phyloP scores from a whole-genome alignment of 1,139 yeast species.

The Sugiyamaella pinicola region DNA sequence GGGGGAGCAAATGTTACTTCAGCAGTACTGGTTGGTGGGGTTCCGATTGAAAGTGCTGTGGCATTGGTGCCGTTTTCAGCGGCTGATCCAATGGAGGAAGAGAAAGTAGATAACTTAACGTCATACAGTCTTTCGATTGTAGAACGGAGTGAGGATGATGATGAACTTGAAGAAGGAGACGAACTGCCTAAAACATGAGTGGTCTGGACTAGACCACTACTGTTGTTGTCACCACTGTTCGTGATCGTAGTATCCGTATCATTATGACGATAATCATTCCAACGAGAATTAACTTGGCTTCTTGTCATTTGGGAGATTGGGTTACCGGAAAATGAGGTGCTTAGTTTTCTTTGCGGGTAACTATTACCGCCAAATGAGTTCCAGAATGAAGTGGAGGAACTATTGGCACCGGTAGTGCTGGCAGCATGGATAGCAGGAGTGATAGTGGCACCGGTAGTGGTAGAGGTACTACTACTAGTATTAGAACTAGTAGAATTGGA shows the following conservation, averaged over 20 bases:
- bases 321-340: neutral
- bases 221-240: neutral
- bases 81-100: neutral
- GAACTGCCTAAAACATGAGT: neutral
- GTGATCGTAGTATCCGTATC: neutral
- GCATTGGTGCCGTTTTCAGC: neutral
- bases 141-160: neutral
- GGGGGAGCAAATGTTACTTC: neutral
- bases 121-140: neutral
- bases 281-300: slow-evolving; percentile 3
- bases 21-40: neutral
- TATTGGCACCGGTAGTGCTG: neutral
- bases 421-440: neutral
- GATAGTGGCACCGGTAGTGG: neutral
- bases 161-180: neutral
- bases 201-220: neutral
- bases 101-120: neutral
- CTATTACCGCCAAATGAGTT: neutral
- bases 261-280: neutral
- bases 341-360: neutral
- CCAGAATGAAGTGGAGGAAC: slow-evolving; percentile 1
- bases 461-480: neutral
- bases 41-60: neutral
- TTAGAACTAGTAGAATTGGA: neutral
- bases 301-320: neutral